Evolutionary conservation across 805 yeast species (phyloP).

Genomic region (Yamadazyma laniorum): DNA sequence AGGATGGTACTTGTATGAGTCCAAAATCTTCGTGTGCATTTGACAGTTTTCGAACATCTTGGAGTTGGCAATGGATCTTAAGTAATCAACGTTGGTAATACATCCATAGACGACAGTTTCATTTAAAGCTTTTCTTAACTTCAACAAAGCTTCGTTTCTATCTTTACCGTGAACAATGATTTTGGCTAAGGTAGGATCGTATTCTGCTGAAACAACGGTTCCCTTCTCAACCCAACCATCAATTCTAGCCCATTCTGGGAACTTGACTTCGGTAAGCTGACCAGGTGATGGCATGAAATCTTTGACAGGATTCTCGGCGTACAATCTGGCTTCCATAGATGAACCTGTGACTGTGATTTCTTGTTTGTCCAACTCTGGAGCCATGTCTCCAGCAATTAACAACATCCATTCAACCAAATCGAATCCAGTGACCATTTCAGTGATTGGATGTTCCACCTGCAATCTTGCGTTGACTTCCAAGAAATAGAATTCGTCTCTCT

Average conservation of each 20-base stretch:
- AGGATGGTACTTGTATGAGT: constrained; percentile 74
- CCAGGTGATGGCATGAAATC: constrained; percentile 97
- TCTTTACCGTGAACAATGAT: constrained; percentile 92
- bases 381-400: constrained; percentile 80
- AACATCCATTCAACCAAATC: constrained; percentile 98
- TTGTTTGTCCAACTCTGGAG: constrained; percentile 68
- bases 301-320: constrained; percentile 95
- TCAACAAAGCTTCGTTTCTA: constrained; percentile 77
- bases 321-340: constrained; percentile 93
- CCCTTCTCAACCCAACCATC: constrained; percentile 95
- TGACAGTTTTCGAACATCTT: constrained; percentile 78
- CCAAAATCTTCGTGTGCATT: constrained; percentile 86
- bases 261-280: constrained; percentile 76
- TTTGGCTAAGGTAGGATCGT: constrained; percentile 94
- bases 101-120: constrained; percentile 90
- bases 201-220: constrained; percentile 83
- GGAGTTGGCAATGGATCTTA: constrained; percentile 81
- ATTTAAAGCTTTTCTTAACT: constrained; percentile 75
- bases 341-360: constrained; percentile 72
- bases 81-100: constrained; percentile 84
- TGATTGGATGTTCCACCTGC: constrained; percentile 97
- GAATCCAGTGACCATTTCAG: constrained; percentile 91
- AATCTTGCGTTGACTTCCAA: constrained; percentile 94
- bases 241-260: constrained; percentile 89
- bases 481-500: constrained; percentile 86